Percentiles rank a stretch among this genome's conserved stretches.
These are phyloP conservation scores for Phymatotrichopsis omnivora DNA, from an alignment of 2,329 filamentous ascomycete species.

Conservation along the genomic window DNA sequence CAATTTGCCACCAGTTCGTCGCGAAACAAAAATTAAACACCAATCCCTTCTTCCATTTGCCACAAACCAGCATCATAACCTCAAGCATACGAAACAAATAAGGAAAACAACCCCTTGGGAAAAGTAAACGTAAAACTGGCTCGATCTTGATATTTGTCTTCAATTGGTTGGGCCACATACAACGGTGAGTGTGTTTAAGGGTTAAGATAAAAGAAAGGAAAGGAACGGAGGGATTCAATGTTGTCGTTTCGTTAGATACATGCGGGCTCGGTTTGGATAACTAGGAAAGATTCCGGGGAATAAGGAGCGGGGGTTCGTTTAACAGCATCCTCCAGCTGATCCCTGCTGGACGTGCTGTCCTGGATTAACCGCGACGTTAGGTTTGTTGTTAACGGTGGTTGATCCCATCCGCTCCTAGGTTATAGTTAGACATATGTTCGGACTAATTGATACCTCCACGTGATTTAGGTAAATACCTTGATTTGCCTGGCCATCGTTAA, in stretches of 20 bases:
- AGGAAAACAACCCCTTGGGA: neutral
- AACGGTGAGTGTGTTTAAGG: too few species aligned
- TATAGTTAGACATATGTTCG: slow-evolving; percentile 9
- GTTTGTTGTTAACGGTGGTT: slow-evolving; percentile 92
- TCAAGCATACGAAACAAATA: neutral
- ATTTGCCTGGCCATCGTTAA: slow-evolving; percentile 99
- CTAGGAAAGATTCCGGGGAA: slow-evolving; percentile 20
- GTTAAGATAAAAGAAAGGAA: slow-evolving; percentile 23
- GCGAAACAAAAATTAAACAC: too few species aligned
- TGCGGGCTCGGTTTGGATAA: slow-evolving; percentile 11
- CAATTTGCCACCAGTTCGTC: too few species aligned
- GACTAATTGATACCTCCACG: neutral
- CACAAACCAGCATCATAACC: too few species aligned
- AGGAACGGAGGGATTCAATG: slow-evolving; percentile 22
- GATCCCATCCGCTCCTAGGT: slow-evolving; percentile 84
- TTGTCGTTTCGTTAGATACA: neutral
- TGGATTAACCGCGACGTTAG: slow-evolving; percentile 88
- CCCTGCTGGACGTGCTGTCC: slow-evolving; percentile 88
- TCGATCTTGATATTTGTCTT: too few species aligned
- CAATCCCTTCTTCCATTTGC: too few species aligned
- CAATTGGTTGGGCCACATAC: too few species aligned
- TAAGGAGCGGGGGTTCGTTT: slow-evolving; percentile 39
- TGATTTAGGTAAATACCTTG: too few species aligned
- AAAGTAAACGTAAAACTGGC: too few species aligned
- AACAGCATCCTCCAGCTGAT: slow-evolving; percentile 83